Evolutionary conservation across 805 yeast genomes (phyloP).

Genomic region (Wickerhamia fluorescens): DNA sequence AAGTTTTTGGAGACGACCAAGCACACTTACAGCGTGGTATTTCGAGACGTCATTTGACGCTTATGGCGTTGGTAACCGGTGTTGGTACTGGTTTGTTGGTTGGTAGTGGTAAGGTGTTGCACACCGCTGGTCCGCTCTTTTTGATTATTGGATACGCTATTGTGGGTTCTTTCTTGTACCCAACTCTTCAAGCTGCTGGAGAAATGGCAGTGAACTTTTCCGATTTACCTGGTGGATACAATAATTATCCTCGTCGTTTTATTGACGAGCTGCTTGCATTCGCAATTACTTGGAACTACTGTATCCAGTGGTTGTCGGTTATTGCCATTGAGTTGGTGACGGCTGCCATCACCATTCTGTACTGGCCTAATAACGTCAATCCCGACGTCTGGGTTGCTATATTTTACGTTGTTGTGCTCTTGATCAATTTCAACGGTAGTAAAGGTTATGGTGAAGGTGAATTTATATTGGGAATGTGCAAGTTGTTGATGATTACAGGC

Average conservation of each 20-base stretch:
- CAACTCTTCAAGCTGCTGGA: constrained; percentile 36
- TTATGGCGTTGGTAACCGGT: constrained; percentile 32
- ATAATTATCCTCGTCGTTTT: constrained; percentile 46
- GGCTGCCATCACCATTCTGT: constrained; percentile 54
- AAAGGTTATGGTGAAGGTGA: constrained; percentile 43
- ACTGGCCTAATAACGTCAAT: constrained; percentile 46
- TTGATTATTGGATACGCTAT: constrained; percentile 26
- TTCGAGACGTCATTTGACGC: constrained; percentile 34
- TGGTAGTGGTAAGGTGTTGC: constrained; percentile 31
- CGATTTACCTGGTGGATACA: constrained; percentile 56
- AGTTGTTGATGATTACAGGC: constrained; percentile 31
- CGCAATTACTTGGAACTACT: constrained; percentile 57
- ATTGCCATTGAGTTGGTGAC: constrained; percentile 60
- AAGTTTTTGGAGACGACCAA: constrained; percentile 9
- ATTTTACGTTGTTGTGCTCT: constrained; percentile 39
- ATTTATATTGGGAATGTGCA: constrained; percentile 30
- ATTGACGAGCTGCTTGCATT: constrained; percentile 53
- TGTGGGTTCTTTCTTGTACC: constrained; percentile 28
- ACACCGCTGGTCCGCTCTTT: constrained; percentile 32
- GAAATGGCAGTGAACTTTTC: constrained; percentile 55
- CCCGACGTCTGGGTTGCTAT: constrained; percentile 53
- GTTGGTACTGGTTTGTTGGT: constrained; percentile 39
- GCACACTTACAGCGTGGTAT: constrained; percentile 20
- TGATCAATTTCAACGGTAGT: constrained; percentile 41
- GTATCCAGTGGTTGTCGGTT: constrained; percentile 57